phyloP scores from a whole-genome alignment of 1,284 basidiomycete species.

The Puccinia brachypodii region DNA sequence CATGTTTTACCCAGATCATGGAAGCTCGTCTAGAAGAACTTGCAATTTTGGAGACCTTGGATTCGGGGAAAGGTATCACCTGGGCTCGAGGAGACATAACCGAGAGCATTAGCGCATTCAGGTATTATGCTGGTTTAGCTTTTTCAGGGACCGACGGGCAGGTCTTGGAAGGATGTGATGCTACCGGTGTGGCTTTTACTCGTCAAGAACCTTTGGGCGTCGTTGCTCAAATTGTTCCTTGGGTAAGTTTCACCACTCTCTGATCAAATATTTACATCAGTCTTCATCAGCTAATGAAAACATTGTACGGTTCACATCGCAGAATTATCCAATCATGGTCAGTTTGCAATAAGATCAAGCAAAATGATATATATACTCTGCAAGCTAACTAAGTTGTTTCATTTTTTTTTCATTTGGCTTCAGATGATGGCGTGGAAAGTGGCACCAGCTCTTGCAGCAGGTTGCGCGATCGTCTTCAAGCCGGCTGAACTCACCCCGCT shows the following conservation, averaged over 20 bases:
- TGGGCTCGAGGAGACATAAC: slow-evolving; percentile 51
- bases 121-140: slow-evolving; percentile 51
- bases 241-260: slow-evolving; percentile 14
- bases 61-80: slow-evolving; percentile 50
- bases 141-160: slow-evolving; percentile 52
- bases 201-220: slow-evolving; percentile 57
- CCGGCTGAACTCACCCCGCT: slow-evolving; percentile 55
- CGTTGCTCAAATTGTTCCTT: slow-evolving; percentile 49
- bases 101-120: slow-evolving; percentile 50
- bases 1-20: slow-evolving; percentile 39
- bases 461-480: slow-evolving; percentile 55
- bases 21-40: slow-evolving; percentile 49
- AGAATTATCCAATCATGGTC: slow-evolving; percentile 50
- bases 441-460: slow-evolving; percentile 55
- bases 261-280: not conserved
- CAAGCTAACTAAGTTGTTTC: not conserved
- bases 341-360: slow-evolving; percentile 24
- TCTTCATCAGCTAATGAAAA: not conserved
- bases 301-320: not conserved
- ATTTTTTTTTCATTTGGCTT: not conserved
- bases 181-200: slow-evolving; percentile 54
- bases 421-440: slow-evolving; percentile 54
- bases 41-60: slow-evolving; percentile 49
- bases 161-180: slow-evolving; percentile 56
- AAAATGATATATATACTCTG: not conserved